Evolutionary conservation across 352 stramenopile genomes (phyloP).

Genomic region (Phytophthora pini): DNA sequence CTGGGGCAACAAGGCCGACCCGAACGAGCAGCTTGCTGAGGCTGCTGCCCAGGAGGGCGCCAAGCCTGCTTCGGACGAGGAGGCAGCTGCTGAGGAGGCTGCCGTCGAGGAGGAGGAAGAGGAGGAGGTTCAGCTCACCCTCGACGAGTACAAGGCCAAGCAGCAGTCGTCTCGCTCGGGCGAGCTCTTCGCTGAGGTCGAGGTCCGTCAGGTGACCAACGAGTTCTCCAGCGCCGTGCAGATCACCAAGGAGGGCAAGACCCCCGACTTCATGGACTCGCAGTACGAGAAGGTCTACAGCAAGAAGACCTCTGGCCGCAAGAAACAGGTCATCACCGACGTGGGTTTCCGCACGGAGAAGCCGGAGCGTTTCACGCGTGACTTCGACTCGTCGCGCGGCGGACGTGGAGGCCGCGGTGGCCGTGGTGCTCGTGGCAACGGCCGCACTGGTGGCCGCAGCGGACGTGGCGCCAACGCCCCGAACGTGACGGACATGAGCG

Average conservation of each 20-base stretch:
- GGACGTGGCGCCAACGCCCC: conserved; percentile 45
- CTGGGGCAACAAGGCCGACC: conserved; percentile 96
- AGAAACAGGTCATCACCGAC: conserved; percentile 92
- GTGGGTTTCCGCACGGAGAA: conserved; percentile 83
- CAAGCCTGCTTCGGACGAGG: conserved; percentile 61
- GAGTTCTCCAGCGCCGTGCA: conserved; percentile 85
- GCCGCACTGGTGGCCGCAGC: conserved; percentile 45
- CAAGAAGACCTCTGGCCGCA: conserved; percentile 94
- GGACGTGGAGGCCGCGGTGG: conserved; percentile 66
- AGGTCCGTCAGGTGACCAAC: conserved; percentile 88
- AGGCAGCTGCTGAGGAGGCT: conserved; percentile 42
- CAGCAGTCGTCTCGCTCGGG: conserved; percentile 73
- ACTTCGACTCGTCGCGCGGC: conserved; percentile 56
- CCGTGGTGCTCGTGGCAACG: conserved; percentile 58
- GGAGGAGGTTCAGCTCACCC: conserved; percentile 86
- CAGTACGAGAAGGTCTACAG: conserved; percentile 95
- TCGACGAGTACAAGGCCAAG: conserved; percentile 87
- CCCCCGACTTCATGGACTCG: conserved; percentile 87
- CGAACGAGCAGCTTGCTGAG: conserved; percentile 83
- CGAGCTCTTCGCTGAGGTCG: conserved; percentile 83
- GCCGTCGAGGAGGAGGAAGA: conserved; percentile 77
- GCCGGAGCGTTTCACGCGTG: conserved; percentile 73
- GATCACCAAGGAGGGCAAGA: conserved; percentile 90
- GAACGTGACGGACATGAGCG: conserved; percentile 85
- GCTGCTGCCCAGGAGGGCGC: conserved; percentile 62